Evolutionary conservation across 768 basidiomycete species (phyloP), one percentile per base, ranked within the genome.

Genomic region (Exidia glandulosa): DNA sequence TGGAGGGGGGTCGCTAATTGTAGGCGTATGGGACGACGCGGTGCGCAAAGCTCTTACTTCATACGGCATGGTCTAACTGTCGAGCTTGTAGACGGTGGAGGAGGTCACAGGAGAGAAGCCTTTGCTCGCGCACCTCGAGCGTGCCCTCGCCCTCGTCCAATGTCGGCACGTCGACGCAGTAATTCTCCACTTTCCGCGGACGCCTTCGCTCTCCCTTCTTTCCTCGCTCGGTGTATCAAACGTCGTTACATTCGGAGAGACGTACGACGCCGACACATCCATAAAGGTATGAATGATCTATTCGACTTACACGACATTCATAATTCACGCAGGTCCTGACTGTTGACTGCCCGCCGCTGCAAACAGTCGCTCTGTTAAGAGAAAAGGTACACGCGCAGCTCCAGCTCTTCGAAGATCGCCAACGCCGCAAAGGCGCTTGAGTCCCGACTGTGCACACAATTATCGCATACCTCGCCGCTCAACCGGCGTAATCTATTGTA

Each of bases 61-160:
- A n/a, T n/a, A n/a, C n/a, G n/a, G n/a, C n/a, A n/a, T n/a, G n/a
- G n/a, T n/a, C 37, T 14, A 30, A 45, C 13, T 16, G 36, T 19
- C 37, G 7, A 7, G n/a, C 29, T 14, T 37, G 34, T 37, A 64
- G 62, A 58, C 45, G 16, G 32, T 61, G 9, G 19, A 57, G 30
- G 56, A 19, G 30, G 29, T 25, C n/a, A 60, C 59, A 14, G 56
- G 62, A 13, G 63, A 52, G 54, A 45, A 32, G 31, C 62, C 62
- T 23, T 36, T 62, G 34, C 59, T 64, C 14, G 23, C 57, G 16
- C 23, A 37, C 19, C 33, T 58, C 16, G 63, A 64, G 45, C 33
- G 63, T 19, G 59, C 59, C 25, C 56, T 63, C 25, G 63, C 62
- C 16, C 56, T 64, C 32, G 57, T 57, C 7, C 63, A 64, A 45